Conservation (phyloP, 2,329 filamentous ascomycete species). For the Nigrograna mackinnonii region DNA sequence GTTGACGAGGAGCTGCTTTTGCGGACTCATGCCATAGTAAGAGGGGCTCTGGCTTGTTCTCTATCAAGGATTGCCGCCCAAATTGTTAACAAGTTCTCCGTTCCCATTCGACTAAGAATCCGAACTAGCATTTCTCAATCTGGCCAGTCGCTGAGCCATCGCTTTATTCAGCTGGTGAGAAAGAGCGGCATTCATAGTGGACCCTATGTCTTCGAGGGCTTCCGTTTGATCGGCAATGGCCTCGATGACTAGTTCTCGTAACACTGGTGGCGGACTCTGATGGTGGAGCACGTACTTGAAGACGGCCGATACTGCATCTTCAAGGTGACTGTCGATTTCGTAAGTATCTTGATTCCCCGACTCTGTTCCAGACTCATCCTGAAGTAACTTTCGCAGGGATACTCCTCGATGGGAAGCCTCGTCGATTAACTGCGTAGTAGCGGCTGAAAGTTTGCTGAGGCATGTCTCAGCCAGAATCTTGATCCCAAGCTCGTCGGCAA, state of each 20-base stretch:
- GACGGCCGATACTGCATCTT: constrained; percentile 10
- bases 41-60: no score
- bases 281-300: constrained; percentile 22
- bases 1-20: no score
- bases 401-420: background rate
- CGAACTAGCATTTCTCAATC: background rate
- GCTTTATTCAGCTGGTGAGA: no score
- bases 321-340: constrained; percentile 1
- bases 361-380: background rate
- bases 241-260: constrained; percentile 16
- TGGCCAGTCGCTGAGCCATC: constrained; percentile 12
- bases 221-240: constrained; percentile 15
- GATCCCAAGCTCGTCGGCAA: constrained; percentile 18
- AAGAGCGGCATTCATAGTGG: no score
- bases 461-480: constrained; percentile 15
- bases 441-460: constrained; percentile 10
- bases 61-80: no score
- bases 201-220: no score
- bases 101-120: background rate
- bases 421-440: constrained; percentile 6
- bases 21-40: no score
- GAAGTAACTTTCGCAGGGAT: background rate
- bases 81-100: background rate
- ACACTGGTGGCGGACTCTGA: constrained; percentile 8
- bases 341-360: no score